A percentile compares a stretch with the other conserved stretches of the same genome.
Evolutionary conservation across 257 asterid genomes (phyloP).

Genomic region (Ophiorrhiza pumila): DNA sequence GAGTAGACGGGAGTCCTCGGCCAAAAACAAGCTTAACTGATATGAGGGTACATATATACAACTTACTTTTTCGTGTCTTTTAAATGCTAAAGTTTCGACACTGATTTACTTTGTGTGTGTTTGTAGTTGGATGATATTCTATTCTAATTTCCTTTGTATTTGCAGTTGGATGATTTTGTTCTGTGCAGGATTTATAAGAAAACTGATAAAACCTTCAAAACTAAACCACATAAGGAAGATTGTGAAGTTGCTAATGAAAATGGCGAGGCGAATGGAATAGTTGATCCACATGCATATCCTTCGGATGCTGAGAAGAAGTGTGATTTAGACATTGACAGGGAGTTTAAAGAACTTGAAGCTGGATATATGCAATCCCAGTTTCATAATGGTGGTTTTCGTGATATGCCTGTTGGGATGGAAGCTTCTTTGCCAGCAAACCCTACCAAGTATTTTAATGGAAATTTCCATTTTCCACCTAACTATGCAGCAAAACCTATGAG

Average conservation of each 20-base stretch:
- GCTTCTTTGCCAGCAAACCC: background rate
- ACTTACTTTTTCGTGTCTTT: background rate
- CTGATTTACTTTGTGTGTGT: no score
- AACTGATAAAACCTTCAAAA: background rate
- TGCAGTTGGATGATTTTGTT: conserved; percentile 27
- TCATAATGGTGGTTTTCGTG: background rate
- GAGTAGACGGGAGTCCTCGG: background rate
- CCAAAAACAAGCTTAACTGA: background rate
- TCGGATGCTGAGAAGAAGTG: background rate
- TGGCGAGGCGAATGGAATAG: background rate
- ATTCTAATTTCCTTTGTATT: background rate
- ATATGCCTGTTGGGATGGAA: background rate
- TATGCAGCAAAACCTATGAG: background rate
- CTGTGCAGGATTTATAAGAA: conserved; percentile 23
- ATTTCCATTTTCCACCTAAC: background rate
- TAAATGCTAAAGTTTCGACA: no score
- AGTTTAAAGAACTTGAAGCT: background rate
- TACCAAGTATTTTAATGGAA: background rate
- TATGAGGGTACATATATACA: conserved; percentile 7
- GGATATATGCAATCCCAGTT: background rate
- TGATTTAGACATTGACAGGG: background rate
- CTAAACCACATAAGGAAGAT: background rate
- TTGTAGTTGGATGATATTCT: no score
- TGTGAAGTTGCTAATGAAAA: no score
- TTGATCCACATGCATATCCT: background rate